Conservation (phyloP, 495 filamentous ascomycete species). For the Pyrenula aspistea region DNA sequence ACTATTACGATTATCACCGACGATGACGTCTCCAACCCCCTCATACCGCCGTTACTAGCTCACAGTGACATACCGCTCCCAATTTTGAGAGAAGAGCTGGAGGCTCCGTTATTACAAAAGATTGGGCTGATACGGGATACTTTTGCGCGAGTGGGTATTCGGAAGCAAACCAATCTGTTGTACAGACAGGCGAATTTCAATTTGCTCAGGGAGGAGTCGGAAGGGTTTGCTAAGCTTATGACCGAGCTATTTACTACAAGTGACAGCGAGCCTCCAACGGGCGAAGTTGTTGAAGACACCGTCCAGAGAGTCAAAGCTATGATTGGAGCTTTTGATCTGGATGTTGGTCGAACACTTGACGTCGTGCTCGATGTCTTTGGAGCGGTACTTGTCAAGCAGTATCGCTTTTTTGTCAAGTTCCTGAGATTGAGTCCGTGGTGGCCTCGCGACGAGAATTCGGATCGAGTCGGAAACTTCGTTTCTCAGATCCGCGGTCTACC, state of each 20-base stretch:
- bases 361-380: conserved; percentile 84
- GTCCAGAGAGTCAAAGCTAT: conserved; percentile 78
- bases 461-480: conserved; percentile 14
- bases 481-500: conserved; percentile 50
- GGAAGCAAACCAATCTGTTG: conserved; percentile 79
- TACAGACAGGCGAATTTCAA: conserved; percentile 98
- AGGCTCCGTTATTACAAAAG: conserved; percentile 57
- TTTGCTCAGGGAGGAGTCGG: conserved; percentile 85
- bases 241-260: conserved; percentile 81
- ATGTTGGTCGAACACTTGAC: conserved; percentile 89
- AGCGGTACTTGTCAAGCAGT: conserved; percentile 70
- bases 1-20: conserved; percentile 60
- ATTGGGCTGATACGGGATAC: conserved; percentile 72
- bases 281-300: conserved; percentile 54
- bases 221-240: conserved; percentile 83
- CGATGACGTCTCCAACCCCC: conserved; percentile 41
- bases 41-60: conserved; percentile 42
- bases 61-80: conserved; percentile 59
- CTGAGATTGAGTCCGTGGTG: conserved; percentile 92
- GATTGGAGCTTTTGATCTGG: conserved; percentile 85
- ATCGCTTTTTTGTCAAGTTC: conserved; percentile 85
- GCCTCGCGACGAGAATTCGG: conserved; percentile 49
- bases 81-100: conserved; percentile 73
- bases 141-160: conserved; percentile 70
- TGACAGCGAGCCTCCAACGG: conserved; percentile 44